phyloP scores from a whole-genome alignment of 73 alveolate species.

The Stentor roeselii region DNA sequence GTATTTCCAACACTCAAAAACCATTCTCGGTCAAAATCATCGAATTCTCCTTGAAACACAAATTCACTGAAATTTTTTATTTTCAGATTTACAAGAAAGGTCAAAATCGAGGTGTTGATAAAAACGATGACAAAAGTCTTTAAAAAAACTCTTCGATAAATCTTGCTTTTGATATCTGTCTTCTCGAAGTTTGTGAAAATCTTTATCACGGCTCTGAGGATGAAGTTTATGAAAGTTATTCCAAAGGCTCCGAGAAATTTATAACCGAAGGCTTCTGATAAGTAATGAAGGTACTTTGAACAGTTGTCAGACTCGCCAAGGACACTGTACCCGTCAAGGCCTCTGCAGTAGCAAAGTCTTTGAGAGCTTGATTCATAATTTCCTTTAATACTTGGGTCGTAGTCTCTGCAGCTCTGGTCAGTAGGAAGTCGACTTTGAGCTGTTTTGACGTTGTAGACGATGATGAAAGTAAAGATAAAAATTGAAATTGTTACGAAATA shows the following conservation, averaged over 20 bases:
- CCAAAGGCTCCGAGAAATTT: slow-evolving; percentile 16
- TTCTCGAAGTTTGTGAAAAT: slow-evolving; percentile 37
- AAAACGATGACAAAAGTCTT: slow-evolving; percentile 52
- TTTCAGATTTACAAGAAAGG: neutral
- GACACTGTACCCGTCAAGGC: neutral
- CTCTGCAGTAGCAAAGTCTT: slow-evolving; percentile 2
- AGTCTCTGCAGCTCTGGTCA: neutral
- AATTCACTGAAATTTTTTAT: neutral
- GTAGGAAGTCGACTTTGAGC: neutral
- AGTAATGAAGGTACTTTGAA: neutral
- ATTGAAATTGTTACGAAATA: neutral
- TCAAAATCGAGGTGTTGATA: slow-evolving; percentile 39
- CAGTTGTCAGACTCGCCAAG: neutral
- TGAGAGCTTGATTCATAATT: neutral
- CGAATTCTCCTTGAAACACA: neutral
- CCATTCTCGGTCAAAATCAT: neutral
- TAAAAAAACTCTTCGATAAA: no score
- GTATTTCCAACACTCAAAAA: neutral
- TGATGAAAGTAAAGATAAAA: slow-evolving; percentile 1
- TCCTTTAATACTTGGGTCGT: neutral
- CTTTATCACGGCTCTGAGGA: slow-evolving; percentile 38
- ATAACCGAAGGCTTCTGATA: neutral
- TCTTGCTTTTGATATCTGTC: slow-evolving; percentile 36
- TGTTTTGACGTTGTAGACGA: neutral
- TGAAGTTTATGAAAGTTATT: slow-evolving; percentile 33